These are phyloP conservation scores for Pseudopithomyces maydicus DNA, from an alignment of 2,329 filamentous ascomycete genomes.

Conservation along the genomic window DNA sequence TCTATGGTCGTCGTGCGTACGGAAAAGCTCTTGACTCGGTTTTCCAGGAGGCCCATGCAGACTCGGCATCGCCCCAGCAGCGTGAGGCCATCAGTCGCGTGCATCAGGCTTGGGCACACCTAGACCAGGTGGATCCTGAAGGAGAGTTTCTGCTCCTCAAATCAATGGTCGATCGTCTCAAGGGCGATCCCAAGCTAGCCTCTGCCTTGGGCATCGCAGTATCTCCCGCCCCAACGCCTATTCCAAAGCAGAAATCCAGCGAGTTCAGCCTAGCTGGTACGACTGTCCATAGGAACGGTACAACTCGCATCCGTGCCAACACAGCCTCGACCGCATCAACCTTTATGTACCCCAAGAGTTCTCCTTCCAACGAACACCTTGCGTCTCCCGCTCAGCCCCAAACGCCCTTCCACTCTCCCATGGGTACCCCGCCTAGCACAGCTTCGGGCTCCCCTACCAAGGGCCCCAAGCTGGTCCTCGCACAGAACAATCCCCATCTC, in stretches of 20 bases:
- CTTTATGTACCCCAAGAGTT: slow-evolving; percentile 16
- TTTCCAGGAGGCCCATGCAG: slow-evolving; percentile 84
- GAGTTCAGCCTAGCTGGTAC: slow-evolving; percentile 40
- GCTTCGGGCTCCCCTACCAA: slow-evolving; percentile 52
- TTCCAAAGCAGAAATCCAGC: slow-evolving; percentile 37
- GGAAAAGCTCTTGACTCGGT: slow-evolving; percentile 80
- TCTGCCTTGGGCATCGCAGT: slow-evolving; percentile 49
- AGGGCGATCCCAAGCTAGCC: slow-evolving; percentile 69
- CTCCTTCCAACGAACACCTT: slow-evolving; percentile 23
- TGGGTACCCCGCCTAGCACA: slow-evolving; percentile 35
- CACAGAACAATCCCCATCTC: slow-evolving; percentile 82
- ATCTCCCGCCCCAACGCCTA: slow-evolving; percentile 28
- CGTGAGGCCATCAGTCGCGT: slow-evolving; percentile 82
- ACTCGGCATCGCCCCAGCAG: slow-evolving; percentile 71
- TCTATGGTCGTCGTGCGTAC: slow-evolving; percentile 81
- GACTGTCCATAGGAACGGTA: slow-evolving; percentile 40
- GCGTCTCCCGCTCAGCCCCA: slow-evolving; percentile 18
- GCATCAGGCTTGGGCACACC: slow-evolving; percentile 81
- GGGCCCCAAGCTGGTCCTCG: slow-evolving; percentile 72
- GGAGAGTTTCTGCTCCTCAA: slow-evolving; percentile 85
- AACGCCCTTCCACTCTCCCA: slow-evolving; percentile 27
- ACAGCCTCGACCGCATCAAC: slow-evolving; percentile 25
- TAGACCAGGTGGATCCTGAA: slow-evolving; percentile 89
- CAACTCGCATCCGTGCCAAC: slow-evolving; percentile 39
- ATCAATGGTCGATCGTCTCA: slow-evolving; percentile 74